These are phyloP conservation scores for Magnusiomyces sp. DNA, from an alignment of 1,139 yeast species.

Conservation along the genomic window DNA sequence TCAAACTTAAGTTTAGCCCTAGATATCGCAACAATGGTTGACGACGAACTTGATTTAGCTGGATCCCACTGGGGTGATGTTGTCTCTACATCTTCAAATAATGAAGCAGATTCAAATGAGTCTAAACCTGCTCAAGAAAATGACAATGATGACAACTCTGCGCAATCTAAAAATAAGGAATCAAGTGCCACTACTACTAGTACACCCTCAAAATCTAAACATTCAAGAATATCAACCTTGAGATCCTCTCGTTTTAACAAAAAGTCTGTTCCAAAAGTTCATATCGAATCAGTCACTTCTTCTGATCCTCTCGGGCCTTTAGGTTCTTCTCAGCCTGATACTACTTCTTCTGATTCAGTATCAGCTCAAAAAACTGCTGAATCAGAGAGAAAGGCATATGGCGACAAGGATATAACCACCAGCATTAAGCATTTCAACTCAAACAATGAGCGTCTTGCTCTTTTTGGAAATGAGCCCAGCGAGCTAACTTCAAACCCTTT, in stretches of 20 bases:
- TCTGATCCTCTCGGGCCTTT: constrained; percentile 13
- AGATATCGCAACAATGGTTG: neutral
- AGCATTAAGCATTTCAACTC: constrained; percentile 12
- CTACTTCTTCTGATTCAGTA: neutral
- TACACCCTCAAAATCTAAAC: constrained; percentile 1
- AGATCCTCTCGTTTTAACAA: constrained; percentile 10
- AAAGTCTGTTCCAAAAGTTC: constrained; percentile 4
- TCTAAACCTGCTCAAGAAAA: neutral
- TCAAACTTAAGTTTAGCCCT: too few species aligned
- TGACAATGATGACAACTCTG: neutral
- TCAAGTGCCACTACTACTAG: neutral
- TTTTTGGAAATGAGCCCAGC: constrained; percentile 14
- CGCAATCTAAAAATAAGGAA: neutral
- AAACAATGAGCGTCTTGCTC: constrained; percentile 13
- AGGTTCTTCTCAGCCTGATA: constrained; percentile 4
- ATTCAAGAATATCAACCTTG: constrained; percentile 7
- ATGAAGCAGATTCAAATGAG: neutral
- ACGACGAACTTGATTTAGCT: constrained; percentile 9
- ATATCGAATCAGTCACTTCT: constrained; percentile 8
- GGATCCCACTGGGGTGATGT: constrained; percentile 10
- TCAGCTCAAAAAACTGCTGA: neutral
- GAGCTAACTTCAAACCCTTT: too few species aligned
- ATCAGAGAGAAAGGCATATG: neutral
- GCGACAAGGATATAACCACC: constrained; percentile 6
- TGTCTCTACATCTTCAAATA: neutral